These are phyloP conservation scores for Talaromyces amestolkiae DNA, from an alignment of 2,329 filamentous ascomycete genomes.

Conservation along the genomic window DNA sequence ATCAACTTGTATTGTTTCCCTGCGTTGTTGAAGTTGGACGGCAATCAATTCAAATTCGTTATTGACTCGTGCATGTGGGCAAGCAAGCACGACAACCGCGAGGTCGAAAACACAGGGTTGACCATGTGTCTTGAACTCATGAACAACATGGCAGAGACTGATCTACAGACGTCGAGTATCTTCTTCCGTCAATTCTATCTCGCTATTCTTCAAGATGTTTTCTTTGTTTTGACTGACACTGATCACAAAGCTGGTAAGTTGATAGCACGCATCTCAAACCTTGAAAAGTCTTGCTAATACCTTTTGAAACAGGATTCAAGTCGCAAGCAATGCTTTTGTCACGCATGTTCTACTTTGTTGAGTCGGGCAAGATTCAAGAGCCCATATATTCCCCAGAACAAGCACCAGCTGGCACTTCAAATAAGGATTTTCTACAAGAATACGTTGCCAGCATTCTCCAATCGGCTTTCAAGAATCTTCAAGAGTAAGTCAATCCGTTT, in stretches of 20 bases:
- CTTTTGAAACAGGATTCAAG: constrained; percentile 67
- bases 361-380: constrained; percentile 83
- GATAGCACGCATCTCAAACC: not conserved
- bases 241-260: constrained; percentile 84
- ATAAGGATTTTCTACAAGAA: constrained; percentile 84
- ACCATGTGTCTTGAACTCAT: constrained; percentile 98
- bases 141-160: constrained; percentile 93
- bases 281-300: constrained; percentile 5
- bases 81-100: constrained; percentile 99
- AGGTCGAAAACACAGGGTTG: constrained; percentile 92
- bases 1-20: constrained; percentile 99
- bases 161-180: constrained; percentile 78
- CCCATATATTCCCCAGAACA: constrained; percentile 86
- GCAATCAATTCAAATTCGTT: constrained; percentile 97
- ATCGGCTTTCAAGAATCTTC: constrained; percentile 89
- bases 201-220: constrained; percentile 92
- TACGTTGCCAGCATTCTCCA: constrained; percentile 83
- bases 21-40: constrained; percentile 87
- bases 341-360: constrained; percentile 95
- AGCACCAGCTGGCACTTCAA: constrained; percentile 76
- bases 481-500: constrained; percentile 62
- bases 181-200: constrained; percentile 99
- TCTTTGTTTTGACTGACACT: constrained; percentile 95
- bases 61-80: constrained; percentile 99
- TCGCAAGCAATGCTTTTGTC: constrained; percentile 91